Conservation (phyloP, 805 yeast species). For the Blastobotrys robertii region DNA sequence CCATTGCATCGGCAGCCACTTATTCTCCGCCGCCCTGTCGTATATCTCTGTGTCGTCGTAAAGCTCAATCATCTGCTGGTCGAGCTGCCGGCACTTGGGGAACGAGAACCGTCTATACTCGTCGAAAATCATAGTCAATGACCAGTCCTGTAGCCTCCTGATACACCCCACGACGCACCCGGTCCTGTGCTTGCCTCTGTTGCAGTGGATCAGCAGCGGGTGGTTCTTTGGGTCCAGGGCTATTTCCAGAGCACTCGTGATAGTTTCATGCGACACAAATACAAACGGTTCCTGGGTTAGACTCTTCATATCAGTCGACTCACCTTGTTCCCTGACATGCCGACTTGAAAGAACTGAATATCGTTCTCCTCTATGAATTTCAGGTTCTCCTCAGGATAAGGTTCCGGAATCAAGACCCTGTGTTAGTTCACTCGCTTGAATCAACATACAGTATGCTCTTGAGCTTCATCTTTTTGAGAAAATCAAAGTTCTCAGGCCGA, state of each 20-base stretch:
- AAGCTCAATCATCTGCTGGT: conserved; percentile 90
- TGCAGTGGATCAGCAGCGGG: conserved; percentile 89
- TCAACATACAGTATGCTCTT: conserved; percentile 49
- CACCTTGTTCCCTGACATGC: conserved; percentile 94
- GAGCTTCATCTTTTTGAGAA: conserved; percentile 50
- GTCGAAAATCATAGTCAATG: conserved; percentile 86
- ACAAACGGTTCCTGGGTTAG: conserved; percentile 2
- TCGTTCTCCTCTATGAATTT: conserved; percentile 51
- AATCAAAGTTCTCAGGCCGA: conserved; percentile 67
- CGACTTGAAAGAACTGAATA: conserved; percentile 73
- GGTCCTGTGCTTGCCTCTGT: conserved; percentile 93
- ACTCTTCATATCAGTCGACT: conserved; percentile 1
- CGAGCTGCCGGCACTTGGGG: conserved; percentile 92
- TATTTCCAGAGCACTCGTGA: conserved; percentile 72
- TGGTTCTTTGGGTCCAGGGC: conserved; percentile 80
- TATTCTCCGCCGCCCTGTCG: conserved; percentile 39
- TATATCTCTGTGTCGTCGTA: conserved; percentile 61
- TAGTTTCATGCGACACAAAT: conserved; percentile 44
- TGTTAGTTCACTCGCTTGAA: neutral
- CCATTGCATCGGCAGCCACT: conserved; percentile 68
- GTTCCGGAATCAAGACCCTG: conserved; percentile 76
- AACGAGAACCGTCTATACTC: conserved; percentile 91
- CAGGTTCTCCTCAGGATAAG: conserved; percentile 69
- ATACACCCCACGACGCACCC: conserved; percentile 95
- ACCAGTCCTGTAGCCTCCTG: conserved; percentile 84